Base-by-base conservation (phyloP, 805 yeast species). In the Saccharomycopsis fermentans region DNA sequence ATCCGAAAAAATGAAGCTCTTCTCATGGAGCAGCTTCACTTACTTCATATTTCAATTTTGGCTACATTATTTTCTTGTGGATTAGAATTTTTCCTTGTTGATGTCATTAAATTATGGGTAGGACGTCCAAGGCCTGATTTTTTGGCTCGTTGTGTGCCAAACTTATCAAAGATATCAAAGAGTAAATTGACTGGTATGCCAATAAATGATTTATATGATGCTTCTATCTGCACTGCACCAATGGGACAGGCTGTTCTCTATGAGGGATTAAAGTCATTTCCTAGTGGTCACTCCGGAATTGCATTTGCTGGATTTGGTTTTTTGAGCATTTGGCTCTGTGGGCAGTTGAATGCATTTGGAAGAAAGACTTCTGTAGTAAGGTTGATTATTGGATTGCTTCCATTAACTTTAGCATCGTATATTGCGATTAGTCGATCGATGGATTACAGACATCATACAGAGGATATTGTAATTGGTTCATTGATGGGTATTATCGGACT, bases 61-160 rank as follows among this genome's bases (percentile, higher is more conserved):
- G 96, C 96, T 0, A 74, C 88, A 27, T 68, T 74, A 9, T 70
- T 88, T 1, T 76, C 90, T 0, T 73, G 86, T 58, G 75, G 81
- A 19, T 71, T 83, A 14, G 81, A 87, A 32, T 76, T 82, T 48
- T 73, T 85, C 32, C 66, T 86, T 55, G 88, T 96, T 2, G 89
- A 89, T 66, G 73, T 84, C 16, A 68, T 89, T 60, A 92, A 92
- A 73, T 83, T 86, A 67, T 82, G 87, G 82, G 81, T 92, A 58
- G 97, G 97, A 4, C 80, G 97, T 67, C 88, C 86, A 62, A 77
- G 99, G 60, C 99, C 99, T 0, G 99, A 92, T 71, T 88, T 91
- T 68, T 71, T 92, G 56, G 88, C 90, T 5, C 78, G 98, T 64
- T 92, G 98, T 70, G 68, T 77, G 21, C 97, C 97, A 3, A 72